Base-by-base conservation (phyloP, 805 yeast genomes). In the Saccharomyces jurei region DNA sequence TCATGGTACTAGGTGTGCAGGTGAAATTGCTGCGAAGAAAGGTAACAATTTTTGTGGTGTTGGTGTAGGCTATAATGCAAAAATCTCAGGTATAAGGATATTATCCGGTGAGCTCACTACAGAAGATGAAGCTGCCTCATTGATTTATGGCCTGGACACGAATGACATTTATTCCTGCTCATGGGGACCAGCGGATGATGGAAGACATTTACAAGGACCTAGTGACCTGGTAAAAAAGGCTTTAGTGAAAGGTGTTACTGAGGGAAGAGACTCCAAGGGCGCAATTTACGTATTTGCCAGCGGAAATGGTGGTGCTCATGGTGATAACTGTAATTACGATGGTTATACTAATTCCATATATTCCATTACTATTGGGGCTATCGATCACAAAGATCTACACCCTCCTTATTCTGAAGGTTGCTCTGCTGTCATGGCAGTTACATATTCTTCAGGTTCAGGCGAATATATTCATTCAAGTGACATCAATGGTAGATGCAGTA, bases 141-240 rank as follows among this genome's bases (percentile, higher is more conserved):
- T 94, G 77, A 77, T 87, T 41, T 86, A 87, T 70, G 91, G 83
- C 0, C 73, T 87, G 58, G 91, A 89, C 57, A 80, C 81, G 28
- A 94, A 94, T 70, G 96, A 94, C 69, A 94, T 94, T 44, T 94
- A 90, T 68, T 88, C 96, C 2, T 94, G 99, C 70, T 89, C 97
- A 3, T 94, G 99, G 99, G 99, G 99, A 6, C 99, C 99, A 1
- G 80, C 89, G 2, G 99, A 94, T 69, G 88, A 92, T 68, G 99
- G 99, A 0, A 77, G 70, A 54, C 81, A 96, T 1, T 81, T 94
- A 78, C 90, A 88, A 52, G 94, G 82, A 3, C 99, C 99, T 0
- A 87, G 88, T 26, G 68, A 74, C 32, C 63, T 92, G 29, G 96
- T 92, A 6, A 80, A 81, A 63, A 82, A 87, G 57, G 95, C 98